Percentiles rank a stretch among this genome's conserved stretches.
phyloP scores from a whole-genome alignment of 1,139 yeast genomes.

The Saccharomyces hybrid region DNA sequence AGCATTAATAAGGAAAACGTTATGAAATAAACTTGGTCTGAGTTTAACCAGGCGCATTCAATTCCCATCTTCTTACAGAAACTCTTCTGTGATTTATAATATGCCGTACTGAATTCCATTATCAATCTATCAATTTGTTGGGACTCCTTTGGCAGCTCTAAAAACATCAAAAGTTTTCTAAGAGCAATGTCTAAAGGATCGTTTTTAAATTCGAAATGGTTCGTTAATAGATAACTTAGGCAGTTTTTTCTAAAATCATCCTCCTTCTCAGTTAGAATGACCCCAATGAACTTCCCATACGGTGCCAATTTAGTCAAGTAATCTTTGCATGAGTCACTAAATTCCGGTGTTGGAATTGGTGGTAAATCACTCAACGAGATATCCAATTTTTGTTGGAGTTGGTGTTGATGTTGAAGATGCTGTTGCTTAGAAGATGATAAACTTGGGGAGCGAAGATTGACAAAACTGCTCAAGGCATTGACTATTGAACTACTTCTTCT shows the following conservation, averaged over 20 bases:
- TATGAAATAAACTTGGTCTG: conserved; percentile 49
- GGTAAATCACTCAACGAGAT: conserved; percentile 18
- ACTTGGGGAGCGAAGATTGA: conserved; percentile 28
- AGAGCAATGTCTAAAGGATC: conserved; percentile 58
- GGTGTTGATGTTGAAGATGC: conserved; percentile 1
- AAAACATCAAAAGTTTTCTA: conserved; percentile 47
- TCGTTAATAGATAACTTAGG: conserved; percentile 34
- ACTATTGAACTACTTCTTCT: conserved; percentile 34
- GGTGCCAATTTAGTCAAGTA: conserved; percentile 34
- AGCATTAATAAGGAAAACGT: conserved; percentile 56
- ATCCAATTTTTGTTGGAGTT: conserved; percentile 10
- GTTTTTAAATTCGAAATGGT: conserved; percentile 40
- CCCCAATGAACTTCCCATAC: conserved; percentile 35
- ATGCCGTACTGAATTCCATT: conserved; percentile 46
- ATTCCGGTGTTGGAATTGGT: conserved; percentile 31
- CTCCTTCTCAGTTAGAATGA: conserved; percentile 35
- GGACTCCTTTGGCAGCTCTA: conserved; percentile 56
- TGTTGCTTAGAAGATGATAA: conserved; percentile 15
- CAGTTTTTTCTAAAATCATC: conserved; percentile 34
- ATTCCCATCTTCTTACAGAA: conserved; percentile 2
- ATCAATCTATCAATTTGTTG: conserved; percentile 65
- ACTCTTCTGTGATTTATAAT: conserved; percentile 33
- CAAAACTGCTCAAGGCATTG: conserved; percentile 33
- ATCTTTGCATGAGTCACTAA: conserved; percentile 32
- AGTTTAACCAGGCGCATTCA: conserved; percentile 29